These are phyloP conservation scores for Sporothrix pallida DNA, from an alignment of 2,329 filamentous ascomycete genomes.

Conservation along the genomic window DNA sequence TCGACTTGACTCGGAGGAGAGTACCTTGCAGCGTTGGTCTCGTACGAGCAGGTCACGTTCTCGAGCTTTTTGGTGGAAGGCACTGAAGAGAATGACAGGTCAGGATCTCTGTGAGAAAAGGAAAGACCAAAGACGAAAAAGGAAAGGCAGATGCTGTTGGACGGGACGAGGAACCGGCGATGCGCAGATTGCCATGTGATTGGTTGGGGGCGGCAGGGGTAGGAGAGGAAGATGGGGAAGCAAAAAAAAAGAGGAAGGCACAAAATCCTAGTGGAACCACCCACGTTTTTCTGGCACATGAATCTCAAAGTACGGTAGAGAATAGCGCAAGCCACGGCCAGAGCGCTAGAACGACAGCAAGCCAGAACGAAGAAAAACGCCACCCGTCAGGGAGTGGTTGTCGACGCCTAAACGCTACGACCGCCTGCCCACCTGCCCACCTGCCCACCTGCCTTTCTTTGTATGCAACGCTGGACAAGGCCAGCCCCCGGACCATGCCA, in stretches of 20 bases:
- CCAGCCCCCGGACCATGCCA: background rate
- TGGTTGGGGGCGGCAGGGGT: background rate
- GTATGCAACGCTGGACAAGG: too few relatives aligned
- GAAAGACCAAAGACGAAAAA: background rate
- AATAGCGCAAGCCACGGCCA: background rate
- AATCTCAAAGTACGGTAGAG: background rate
- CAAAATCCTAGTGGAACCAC: background rate
- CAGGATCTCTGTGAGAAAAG: background rate
- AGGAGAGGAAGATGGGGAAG: background rate
- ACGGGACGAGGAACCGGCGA: constrained; percentile 26
- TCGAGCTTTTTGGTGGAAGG: background rate
- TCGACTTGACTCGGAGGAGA: background rate
- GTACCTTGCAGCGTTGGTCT: background rate
- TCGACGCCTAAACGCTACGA: background rate
- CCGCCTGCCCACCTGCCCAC: background rate
- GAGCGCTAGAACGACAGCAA: background rate
- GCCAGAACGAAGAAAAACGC: background rate
- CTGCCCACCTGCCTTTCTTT: too few relatives aligned
- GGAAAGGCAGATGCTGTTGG: constrained; percentile 7
- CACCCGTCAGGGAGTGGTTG: background rate
- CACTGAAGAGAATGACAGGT: background rate
- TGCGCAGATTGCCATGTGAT: constrained; percentile 7
- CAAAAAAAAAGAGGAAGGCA: background rate
- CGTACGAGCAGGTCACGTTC: constrained; percentile 17
- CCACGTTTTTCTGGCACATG: background rate